phyloP scores from a whole-genome alignment of 768 basidiomycete genomes.

The Tylopilus cervinicoccineus region DNA sequence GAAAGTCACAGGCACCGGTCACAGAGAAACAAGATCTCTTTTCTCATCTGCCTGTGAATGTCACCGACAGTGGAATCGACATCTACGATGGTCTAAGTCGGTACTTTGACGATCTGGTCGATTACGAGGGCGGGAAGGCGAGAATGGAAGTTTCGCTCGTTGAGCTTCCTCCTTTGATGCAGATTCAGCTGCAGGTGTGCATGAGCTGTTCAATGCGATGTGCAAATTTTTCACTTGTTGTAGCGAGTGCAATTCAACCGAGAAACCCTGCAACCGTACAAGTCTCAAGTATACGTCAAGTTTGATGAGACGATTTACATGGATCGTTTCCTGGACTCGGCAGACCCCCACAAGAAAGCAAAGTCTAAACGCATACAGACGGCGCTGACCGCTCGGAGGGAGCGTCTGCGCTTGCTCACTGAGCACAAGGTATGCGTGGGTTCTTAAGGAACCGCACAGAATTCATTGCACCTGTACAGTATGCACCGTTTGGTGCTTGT shows the following conservation, averaged over 20 bases:
- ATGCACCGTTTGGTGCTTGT: conserved; percentile 54
- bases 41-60: conserved; percentile 91
- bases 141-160: conserved; percentile 85
- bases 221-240: conserved; percentile 6
- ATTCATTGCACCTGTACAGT: conserved; percentile 35
- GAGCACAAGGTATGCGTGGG: conserved; percentile 60
- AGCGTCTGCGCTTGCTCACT: conserved; percentile 62
- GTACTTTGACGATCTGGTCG: conserved; percentile 87
- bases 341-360: conserved; percentile 65
- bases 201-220: not conserved
- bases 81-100: conserved; percentile 91
- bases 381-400: conserved; percentile 59
- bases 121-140: conserved; percentile 83
- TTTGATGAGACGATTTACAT: conserved; percentile 84
- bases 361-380: conserved; percentile 67
- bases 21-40: conserved; percentile 91
- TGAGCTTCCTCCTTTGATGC: conserved; percentile 84
- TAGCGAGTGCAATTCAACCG: conserved; percentile 95
- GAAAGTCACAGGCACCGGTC: conserved; percentile 48
- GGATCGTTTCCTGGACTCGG: conserved; percentile 87
- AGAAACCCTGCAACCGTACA: conserved; percentile 86
- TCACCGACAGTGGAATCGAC: conserved; percentile 83
- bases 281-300: conserved; percentile 93
- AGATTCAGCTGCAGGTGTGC: conserved; percentile 91
- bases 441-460: not conserved